A percentile compares a stretch with the other conserved stretches of the same genome.
Evolutionary conservation across 78 protist species (phyloP).

Genomic region (Dictyostelium brefeldianum): DNA sequence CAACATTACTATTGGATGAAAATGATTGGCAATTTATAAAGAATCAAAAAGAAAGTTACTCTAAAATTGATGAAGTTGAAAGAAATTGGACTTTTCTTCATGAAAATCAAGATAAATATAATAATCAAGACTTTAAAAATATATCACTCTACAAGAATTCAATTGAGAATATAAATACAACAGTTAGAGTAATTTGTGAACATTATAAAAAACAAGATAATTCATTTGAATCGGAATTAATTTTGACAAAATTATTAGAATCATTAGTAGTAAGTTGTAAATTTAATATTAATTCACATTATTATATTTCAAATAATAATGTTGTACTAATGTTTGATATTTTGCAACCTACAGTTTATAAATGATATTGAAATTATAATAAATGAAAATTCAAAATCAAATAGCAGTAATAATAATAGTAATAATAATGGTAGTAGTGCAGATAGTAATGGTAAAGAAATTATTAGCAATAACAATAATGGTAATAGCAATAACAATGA

Average conservation of each 20-base stretch:
- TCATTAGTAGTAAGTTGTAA: slow-evolving; percentile 19
- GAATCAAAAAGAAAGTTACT: slow-evolving; percentile 40
- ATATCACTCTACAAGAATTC: neutral
- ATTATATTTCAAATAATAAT: too few relatives aligned
- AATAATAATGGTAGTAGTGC: neutral
- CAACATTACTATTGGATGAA: slow-evolving; percentile 51
- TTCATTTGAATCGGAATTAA: slow-evolving; percentile 43
- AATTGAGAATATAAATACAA: slow-evolving; percentile 9
- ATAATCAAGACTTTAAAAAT: neutral
- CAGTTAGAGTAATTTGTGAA: slow-evolving; percentile 29
- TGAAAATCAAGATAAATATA: neutral
- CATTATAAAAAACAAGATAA: slow-evolving; percentile 39
- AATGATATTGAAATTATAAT: slow-evolving; percentile 33
- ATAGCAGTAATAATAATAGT: neutral
- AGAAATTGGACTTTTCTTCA: slow-evolving; percentile 73
- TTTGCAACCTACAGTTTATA: too few relatives aligned
- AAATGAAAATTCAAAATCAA: neutral
- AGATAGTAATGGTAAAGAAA: neutral
- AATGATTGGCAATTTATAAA: slow-evolving; percentile 46
- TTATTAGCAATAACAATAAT: neutral
- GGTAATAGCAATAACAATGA: neutral
- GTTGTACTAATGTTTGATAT: too few relatives aligned
- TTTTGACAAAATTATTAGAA: slow-evolving; percentile 52
- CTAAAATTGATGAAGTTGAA: slow-evolving; percentile 65
- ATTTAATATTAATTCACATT: too few relatives aligned